These are phyloP conservation scores for Graphilbum ipis-grandicollis DNA, from an alignment of 2,329 filamentous ascomycete genomes.

Conservation along the genomic window DNA sequence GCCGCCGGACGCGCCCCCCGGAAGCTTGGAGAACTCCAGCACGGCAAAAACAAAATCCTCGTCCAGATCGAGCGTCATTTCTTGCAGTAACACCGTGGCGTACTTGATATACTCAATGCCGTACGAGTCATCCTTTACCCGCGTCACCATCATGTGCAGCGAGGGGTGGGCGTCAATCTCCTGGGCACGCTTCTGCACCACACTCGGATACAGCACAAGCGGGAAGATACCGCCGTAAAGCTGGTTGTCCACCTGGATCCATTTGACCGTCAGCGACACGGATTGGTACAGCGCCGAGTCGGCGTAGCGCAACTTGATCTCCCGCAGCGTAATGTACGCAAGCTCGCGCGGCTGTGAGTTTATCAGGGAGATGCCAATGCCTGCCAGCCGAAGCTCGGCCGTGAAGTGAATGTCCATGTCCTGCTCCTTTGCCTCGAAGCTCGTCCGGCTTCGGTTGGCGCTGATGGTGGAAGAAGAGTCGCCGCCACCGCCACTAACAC, in stretches of 20 bases:
- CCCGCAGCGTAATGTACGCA: conserved; percentile 82
- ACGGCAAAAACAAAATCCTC: conserved; percentile 97
- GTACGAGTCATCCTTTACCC: conserved; percentile 96
- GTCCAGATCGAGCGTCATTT: conserved; percentile 96
- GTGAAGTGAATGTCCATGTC: conserved; percentile 80
- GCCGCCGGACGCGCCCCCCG: conserved; percentile 40
- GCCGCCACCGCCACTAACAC: conserved; percentile 12
- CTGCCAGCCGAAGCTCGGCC: conserved; percentile 73
- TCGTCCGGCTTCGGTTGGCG: conserved; percentile 24
- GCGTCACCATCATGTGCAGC: conserved; percentile 75
- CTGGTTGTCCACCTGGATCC: conserved; percentile 98
- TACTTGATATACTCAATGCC: conserved; percentile 98
- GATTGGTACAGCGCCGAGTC: conserved; percentile 93
- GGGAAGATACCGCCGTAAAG: conserved; percentile 97
- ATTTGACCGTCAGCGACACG: conserved; percentile 78
- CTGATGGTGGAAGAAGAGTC: not conserved
- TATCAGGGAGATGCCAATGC: conserved; percentile 83
- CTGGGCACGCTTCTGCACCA: conserved; percentile 90
- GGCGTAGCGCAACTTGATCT: conserved; percentile 77
- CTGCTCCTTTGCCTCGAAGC: conserved; percentile 87
- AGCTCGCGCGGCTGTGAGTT: conserved; percentile 85
- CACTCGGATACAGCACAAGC: conserved; percentile 90
- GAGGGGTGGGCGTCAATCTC: conserved; percentile 95
- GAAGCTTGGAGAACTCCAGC: conserved; percentile 85
- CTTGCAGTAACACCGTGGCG: conserved; percentile 78